Percentiles rank a stretch among this genome's conserved stretches.
Evolutionary conservation across 176 grass and related monocot genomes (phyloP).

Genomic region (Guadua angustifolia): DNA sequence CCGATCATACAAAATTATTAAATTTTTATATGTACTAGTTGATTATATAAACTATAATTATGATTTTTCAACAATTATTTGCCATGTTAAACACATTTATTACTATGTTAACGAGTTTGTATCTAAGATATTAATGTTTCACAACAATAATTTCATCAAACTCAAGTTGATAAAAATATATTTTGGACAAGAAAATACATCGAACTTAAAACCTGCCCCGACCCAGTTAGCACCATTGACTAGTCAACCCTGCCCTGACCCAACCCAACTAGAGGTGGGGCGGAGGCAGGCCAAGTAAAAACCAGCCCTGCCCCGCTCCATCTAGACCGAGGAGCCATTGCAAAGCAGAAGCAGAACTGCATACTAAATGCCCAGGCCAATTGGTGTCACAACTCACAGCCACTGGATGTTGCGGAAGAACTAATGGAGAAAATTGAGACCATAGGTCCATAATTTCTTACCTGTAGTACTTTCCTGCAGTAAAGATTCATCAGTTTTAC

Average conservation of each 20-base stretch:
- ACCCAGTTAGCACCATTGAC: no score
- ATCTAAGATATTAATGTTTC: neutral
- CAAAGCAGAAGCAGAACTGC: neutral
- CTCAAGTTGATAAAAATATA: no score
- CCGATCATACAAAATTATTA: no score
- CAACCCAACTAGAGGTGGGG: no score
- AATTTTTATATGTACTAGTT: neutral
- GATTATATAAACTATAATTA: neutral
- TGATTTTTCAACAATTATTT: neutral
- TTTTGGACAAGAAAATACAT: no score
- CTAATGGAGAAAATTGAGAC: neutral
- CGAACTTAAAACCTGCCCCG: no score
- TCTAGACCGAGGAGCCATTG: no score
- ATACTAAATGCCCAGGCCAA: conserved; percentile 2
- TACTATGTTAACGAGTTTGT: neutral
- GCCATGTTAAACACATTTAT: neutral
- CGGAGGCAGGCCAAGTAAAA: no score
- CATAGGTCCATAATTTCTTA: conserved; percentile 17
- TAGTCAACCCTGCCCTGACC: no score
- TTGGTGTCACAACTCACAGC: neutral
- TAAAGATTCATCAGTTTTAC: conserved; percentile 71
- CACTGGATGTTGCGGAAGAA: neutral
- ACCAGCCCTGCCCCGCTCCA: no score
- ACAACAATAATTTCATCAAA: no score
- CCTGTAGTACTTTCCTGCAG: conserved; percentile 89